Conservation (phyloP, 768 basidiomycete genomes). For the Hortiboletus flavorubellus region DNA sequence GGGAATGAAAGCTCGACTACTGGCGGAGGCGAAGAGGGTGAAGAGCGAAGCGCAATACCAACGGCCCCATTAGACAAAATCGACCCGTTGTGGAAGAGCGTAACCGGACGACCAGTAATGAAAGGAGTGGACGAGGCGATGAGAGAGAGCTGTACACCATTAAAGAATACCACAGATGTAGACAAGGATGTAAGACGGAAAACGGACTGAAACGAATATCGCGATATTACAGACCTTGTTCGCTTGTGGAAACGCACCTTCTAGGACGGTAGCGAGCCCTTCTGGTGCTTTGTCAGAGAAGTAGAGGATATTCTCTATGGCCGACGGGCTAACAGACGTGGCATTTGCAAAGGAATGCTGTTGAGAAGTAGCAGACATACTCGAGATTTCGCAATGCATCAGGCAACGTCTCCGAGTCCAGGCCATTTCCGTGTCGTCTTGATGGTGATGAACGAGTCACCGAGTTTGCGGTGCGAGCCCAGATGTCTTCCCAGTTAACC, state of each 20-base stretch:
- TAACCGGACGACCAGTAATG: slow-evolving; percentile 70
- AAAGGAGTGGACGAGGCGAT: slow-evolving; percentile 76
- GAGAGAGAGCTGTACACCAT: slow-evolving; percentile 53
- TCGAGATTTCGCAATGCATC: slow-evolving; percentile 34
- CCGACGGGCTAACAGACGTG: slow-evolving; percentile 13
- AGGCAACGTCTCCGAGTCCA: slow-evolving; percentile 31
- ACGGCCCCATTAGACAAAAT: slow-evolving; percentile 66
- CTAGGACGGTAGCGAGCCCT: slow-evolving; percentile 47
- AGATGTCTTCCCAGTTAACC: slow-evolving; percentile 51
- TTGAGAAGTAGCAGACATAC: slow-evolving; percentile 15
- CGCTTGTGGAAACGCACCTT: slow-evolving; percentile 39
- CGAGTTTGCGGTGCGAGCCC: slow-evolving; percentile 34
- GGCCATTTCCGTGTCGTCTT: neutral
- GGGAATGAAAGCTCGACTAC: slow-evolving; percentile 30
- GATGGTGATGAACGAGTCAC: neutral
- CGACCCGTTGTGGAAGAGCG: slow-evolving; percentile 55
- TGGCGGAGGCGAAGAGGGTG: slow-evolving; percentile 7
- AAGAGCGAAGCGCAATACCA: slow-evolving; percentile 50
- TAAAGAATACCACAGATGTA: neutral
- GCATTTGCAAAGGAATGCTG: neutral
- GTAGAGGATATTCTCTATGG: slow-evolving; percentile 40
- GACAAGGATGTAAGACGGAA: slow-evolving; percentile 1
- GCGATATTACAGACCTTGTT: slow-evolving; percentile 42
- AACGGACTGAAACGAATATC: neutral
- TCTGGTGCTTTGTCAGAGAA: slow-evolving; percentile 58